Evolutionary conservation across 176 grass and related monocot genomes (phyloP), one percentile per base, ranked within the genome.

Genomic region (Urochloa ruziziensis): DNA sequence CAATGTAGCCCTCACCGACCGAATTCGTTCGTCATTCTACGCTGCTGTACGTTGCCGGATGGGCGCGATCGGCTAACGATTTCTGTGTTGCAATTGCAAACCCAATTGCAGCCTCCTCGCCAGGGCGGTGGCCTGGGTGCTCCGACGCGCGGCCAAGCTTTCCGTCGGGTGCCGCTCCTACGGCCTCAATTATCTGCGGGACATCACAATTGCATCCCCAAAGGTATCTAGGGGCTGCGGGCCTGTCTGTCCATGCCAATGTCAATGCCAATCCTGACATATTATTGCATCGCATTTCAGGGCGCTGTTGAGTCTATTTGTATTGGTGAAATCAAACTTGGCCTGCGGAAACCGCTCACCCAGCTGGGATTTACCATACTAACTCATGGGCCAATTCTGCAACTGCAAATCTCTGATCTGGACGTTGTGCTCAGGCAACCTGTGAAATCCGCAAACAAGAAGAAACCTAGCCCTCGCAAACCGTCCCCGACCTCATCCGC

Each of bases 351-450:
- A 43, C 91, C 92, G 35, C 68, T 89, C 72, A 64, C 76, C 34
- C 81, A 92, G 30, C 70, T 92, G 61, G 92, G 88, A 40, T n/a
- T 92, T 37, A 81, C 64, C 35, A 52, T 97, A 67, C 79, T 91
- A 69, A 85, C 86, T 51, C 32, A 84, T 40, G 83, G 84, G 19
- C 87, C 87, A 70, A 56, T 90, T 73, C 30, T 98, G 85, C 86
- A 98, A 83, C 65, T 98, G 67, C 76, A 86, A 54, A 85, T 98
- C 43, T 91, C 91, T 80, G 93, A 95, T 75, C 52, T 98, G 60
- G 89, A 93, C 64, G 58, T 98, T 37, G 80, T 88, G 79, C 90
- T 98, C 71, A 90, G 91, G 75, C 83, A 94, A 62, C 59, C 91
- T 33, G n/a, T 73, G 40, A 86, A 91, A 90, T 80, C 80, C 5